These are phyloP conservation scores for Nephelium lappaceum DNA, from an alignment of 345 rosid genomes.

Conservation along the genomic window DNA sequence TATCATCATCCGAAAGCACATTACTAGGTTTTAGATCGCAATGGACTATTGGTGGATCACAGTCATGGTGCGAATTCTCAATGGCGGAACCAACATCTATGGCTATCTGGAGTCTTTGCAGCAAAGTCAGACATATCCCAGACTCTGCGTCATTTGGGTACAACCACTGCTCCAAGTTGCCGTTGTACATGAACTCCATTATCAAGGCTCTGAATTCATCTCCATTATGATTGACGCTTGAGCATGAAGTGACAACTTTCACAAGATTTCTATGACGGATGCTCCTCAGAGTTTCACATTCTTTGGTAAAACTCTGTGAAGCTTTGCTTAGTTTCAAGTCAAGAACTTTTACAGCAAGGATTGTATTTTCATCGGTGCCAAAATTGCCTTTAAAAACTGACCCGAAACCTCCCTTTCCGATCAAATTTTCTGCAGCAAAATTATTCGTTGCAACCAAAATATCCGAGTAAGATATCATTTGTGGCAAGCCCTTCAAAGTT, in stretches of 20 bases:
- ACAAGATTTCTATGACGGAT: slow-evolving; percentile 21
- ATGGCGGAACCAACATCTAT: slow-evolving; percentile 27
- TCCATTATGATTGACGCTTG: slow-evolving; percentile 23
- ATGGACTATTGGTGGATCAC: slow-evolving; percentile 23
- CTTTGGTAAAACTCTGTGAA: slow-evolving; percentile 7
- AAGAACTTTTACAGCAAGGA: slow-evolving; percentile 13
- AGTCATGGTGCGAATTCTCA: slow-evolving; percentile 29
- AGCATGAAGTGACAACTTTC: slow-evolving; percentile 22
- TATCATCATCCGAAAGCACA: slow-evolving; percentile 24
- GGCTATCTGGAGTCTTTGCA: slow-evolving; percentile 28
- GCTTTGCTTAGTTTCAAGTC: slow-evolving; percentile 12
- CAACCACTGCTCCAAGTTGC: slow-evolving; percentile 23
- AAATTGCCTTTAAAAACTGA: slow-evolving; percentile 8
- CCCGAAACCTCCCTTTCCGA: slow-evolving; percentile 17
- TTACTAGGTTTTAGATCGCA: slow-evolving; percentile 28
- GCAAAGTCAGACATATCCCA: slow-evolving; percentile 1
- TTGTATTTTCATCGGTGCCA: neutral
- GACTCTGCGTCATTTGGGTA: neutral
- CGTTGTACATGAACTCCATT: slow-evolving; percentile 9
- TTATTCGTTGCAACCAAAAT: slow-evolving; percentile 10
- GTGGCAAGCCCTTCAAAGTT: neutral
- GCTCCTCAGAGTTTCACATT: slow-evolving; percentile 21
- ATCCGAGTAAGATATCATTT: neutral
- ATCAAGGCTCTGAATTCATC: slow-evolving; percentile 21
- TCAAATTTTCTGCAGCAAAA: slow-evolving; percentile 6